Conservation (phyloP, 208 protist genomes). For the Trichomonas gallinae region DNA sequence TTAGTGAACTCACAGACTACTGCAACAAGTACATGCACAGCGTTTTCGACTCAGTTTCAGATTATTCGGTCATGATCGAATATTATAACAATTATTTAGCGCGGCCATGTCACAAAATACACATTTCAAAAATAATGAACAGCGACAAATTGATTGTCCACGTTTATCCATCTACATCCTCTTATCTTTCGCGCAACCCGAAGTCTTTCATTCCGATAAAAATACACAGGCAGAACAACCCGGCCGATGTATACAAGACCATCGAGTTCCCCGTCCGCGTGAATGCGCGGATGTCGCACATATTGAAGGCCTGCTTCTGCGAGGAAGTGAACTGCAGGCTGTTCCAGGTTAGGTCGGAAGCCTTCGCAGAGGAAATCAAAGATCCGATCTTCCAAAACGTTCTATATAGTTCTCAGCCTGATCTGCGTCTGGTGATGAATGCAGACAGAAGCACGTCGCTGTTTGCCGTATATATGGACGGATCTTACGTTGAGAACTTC, state of each 20-base stretch:
- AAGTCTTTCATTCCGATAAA: not conserved
- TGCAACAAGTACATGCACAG: not conserved
- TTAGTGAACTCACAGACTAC: not conserved
- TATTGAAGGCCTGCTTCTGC: not conserved
- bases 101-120: not conserved
- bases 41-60: not conserved
- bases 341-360: not conserved
- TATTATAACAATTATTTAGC: not conserved
- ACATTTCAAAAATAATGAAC: not conserved
- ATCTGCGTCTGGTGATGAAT: not conserved
- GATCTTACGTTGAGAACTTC: not conserved
- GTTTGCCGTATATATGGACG: not conserved
- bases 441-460: not conserved
- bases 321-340: not conserved
- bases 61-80: not conserved
- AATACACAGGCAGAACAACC: not conserved
- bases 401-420: not conserved
- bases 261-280: not conserved
- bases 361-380: not conserved
- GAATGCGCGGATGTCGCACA: not conserved
- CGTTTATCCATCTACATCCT: too few species aligned
- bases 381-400: not conserved
- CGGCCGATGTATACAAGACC: not conserved
- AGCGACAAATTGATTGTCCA: too few species aligned
- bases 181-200: not conserved